Evolutionary conservation across 176 grass and related monocot genomes (phyloP), one percentile per base, ranked within the genome.

Genomic region (Carex littledalei): DNA sequence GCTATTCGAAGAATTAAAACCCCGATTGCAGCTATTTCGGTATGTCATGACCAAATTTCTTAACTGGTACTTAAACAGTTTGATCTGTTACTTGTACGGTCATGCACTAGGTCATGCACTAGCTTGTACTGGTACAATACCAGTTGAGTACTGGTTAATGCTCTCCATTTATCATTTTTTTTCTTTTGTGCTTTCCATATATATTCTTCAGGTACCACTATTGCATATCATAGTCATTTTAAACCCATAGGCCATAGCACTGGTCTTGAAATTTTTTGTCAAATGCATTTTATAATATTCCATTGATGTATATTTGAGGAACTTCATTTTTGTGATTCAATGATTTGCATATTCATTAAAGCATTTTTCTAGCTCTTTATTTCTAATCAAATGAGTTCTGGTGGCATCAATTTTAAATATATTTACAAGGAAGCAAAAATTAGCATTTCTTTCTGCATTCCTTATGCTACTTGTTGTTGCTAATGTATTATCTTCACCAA

Each of bases 1-100:
- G 95, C 91, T 81, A 95, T 98, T 89, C 66, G 82, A 73, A 90
- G 85, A 85, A 98, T 98, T 80, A 55, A 85, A 24, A 95, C 43
- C 24, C 95, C 93, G 65, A 92, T 98, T 58, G 93, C 91, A 18
- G 89, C 91, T 89, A 87, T 98, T 63, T 84, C 86, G 84, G 93
- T 98, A 89, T 18, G 87, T 89, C 12, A 43, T 58, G 57, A 59
- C 7, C 35, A 11, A 69, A 83, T 10, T 29, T 81, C 14, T 21
- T n/a, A 10, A 41, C 15, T 78, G 24, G 47, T 18, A 13, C 67
- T 39, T 50, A 77, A 55, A 49, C 49, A 77, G 1, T 32, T 54
- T 31, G 24, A 55, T 29, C 22, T 77, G 0, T 24, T 54, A 17
- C 50, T 29, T 1, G 22, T 32, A 77, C 20, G 16, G 20, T 77